Evolutionary conservation across 2,329 filamentous ascomycete genomes (phyloP).

Genomic region (Dothistroma pini): DNA sequence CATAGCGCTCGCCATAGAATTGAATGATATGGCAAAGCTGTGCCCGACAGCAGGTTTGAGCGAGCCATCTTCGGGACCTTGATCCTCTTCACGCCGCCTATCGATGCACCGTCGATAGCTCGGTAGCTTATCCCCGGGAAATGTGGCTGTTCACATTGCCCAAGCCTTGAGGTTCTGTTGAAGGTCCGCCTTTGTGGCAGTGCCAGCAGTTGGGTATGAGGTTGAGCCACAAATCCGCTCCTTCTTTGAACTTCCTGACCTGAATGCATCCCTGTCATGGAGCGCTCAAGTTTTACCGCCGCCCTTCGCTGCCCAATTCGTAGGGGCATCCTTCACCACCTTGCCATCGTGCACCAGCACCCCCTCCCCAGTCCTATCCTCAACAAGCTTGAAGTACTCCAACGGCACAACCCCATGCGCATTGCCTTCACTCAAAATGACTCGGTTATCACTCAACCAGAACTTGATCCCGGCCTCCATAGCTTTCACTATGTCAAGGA

Average conservation of each 20-base stretch:
- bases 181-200: too few species aligned
- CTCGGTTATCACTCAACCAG: constrained; percentile 51
- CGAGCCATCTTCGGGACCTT: neutral
- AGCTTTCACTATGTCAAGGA: constrained; percentile 73
- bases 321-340: constrained; percentile 63
- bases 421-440: constrained; percentile 47
- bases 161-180: too few species aligned
- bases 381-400: constrained; percentile 69
- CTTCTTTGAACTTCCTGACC: neutral
- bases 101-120: too few species aligned
- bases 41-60: neutral
- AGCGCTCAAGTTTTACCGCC: constrained; percentile 35
- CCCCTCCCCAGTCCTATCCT: constrained; percentile 57
- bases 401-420: constrained; percentile 60
- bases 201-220: too few species aligned
- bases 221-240: constrained; percentile 1
- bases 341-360: constrained; percentile 69
- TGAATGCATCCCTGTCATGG: neutral
- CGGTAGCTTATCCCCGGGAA: neutral
- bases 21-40: neutral
- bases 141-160: neutral
- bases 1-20: constrained; percentile 1
- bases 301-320: constrained; percentile 45
- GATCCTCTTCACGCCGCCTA: neutral
- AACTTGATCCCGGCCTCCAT: constrained; percentile 67